These are phyloP conservation scores for Hypoxylon fragiforme DNA, from an alignment of 495 filamentous ascomycete genomes.

Conservation along the genomic window DNA sequence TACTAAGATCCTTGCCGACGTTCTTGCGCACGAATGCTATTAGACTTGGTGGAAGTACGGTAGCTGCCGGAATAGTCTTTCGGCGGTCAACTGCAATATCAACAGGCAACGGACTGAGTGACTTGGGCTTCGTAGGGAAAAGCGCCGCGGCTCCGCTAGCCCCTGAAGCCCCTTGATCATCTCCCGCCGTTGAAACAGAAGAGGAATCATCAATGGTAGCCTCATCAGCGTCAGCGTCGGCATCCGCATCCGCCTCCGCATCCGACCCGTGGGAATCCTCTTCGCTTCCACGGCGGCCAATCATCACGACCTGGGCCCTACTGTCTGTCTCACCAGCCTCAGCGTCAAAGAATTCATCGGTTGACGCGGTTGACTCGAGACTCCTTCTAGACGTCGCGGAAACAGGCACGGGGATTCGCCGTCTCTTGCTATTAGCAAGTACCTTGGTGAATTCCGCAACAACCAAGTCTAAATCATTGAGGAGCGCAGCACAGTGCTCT, in stretches of 20 bases:
- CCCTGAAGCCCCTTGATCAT: slow-evolving; percentile 50
- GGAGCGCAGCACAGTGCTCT: slow-evolving; percentile 75
- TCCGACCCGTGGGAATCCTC: slow-evolving; percentile 56
- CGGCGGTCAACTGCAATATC: slow-evolving; percentile 65
- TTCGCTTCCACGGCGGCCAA: slow-evolving; percentile 67
- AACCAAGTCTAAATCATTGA: slow-evolving; percentile 80
- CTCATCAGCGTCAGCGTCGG: slow-evolving; percentile 61
- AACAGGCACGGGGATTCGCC: slow-evolving; percentile 60
- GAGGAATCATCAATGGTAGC: slow-evolving; percentile 60
- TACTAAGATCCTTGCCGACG: slow-evolving; percentile 94
- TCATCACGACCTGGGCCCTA: slow-evolving; percentile 71
- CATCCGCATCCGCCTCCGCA: no score
- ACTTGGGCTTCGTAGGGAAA: slow-evolving; percentile 74
- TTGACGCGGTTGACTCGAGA: slow-evolving; percentile 73
- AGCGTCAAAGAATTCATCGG: slow-evolving; percentile 94
- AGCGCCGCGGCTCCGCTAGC: slow-evolving; percentile 50
- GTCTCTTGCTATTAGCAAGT: slow-evolving; percentile 74
- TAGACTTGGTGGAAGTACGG: slow-evolving; percentile 79
- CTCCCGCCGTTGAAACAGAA: slow-evolving; percentile 64
- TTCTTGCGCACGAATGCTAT: slow-evolving; percentile 96
- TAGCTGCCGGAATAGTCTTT: slow-evolving; percentile 68
- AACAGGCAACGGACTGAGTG: slow-evolving; percentile 77
- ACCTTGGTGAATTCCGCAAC: slow-evolving; percentile 79
- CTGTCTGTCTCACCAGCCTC: slow-evolving; percentile 62
- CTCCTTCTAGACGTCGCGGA: slow-evolving; percentile 66